phyloP scores from a whole-genome alignment of 2,329 filamentous ascomycete species.

The Pyrenochaeta sp. region DNA sequence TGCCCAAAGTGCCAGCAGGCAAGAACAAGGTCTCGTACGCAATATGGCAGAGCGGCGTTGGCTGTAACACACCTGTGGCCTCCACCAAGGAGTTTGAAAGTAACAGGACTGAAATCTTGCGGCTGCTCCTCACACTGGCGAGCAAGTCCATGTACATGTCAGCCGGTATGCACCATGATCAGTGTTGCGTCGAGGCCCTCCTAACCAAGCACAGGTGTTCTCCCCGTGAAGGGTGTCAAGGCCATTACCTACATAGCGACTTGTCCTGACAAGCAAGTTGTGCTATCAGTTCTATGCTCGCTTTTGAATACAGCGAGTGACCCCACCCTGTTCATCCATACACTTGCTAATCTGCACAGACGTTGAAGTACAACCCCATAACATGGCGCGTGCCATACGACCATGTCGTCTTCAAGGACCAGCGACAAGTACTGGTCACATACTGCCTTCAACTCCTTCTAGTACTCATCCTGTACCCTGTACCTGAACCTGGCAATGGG shows the following conservation, averaged over 20 bases:
- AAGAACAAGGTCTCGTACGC: slow-evolving; percentile 87
- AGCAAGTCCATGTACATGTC: slow-evolving; percentile 95
- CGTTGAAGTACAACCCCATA: slow-evolving; percentile 93
- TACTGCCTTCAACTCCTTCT: slow-evolving; percentile 93
- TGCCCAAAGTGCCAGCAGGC: slow-evolving; percentile 74
- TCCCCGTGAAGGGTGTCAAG: slow-evolving; percentile 84
- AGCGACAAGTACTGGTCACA: slow-evolving; percentile 88
- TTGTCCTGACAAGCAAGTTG: slow-evolving; percentile 87
- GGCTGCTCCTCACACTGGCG: slow-evolving; percentile 83
- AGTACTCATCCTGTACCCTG: slow-evolving; percentile 83
- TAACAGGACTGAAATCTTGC: slow-evolving; percentile 89
- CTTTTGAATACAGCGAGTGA: slow-evolving; percentile 86
- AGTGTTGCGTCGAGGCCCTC: background rate
- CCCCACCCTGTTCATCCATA: background rate
- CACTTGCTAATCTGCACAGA: slow-evolving; percentile 61
- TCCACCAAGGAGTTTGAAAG: slow-evolving; percentile 93
- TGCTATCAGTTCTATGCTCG: slow-evolving; percentile 89
- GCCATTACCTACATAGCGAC: slow-evolving; percentile 90
- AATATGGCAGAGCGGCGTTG: slow-evolving; percentile 98
- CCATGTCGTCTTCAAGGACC: slow-evolving; percentile 88
- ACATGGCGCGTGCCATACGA: slow-evolving; percentile 95
- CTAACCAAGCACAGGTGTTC: slow-evolving; percentile 56
- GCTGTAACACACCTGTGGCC: slow-evolving; percentile 87
- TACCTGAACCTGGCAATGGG: slow-evolving; percentile 76
- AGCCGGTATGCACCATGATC: slow-evolving; percentile 62